A percentile compares a stretch with the other conserved stretches of the same genome.
Conservation (phyloP, 345 rosid genomes). For the Dimocarpus longan region DNA sequence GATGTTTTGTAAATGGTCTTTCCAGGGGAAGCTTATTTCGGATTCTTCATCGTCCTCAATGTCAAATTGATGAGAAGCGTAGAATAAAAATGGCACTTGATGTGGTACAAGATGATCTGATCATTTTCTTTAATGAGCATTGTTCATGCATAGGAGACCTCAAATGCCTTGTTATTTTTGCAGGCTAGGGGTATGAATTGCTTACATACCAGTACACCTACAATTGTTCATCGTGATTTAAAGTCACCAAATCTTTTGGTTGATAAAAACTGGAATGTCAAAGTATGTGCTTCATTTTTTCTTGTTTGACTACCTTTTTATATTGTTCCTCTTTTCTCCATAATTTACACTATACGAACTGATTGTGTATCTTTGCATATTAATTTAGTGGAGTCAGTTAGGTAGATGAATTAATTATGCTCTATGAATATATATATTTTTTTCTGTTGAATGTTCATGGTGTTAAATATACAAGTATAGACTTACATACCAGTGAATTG, state of each 20-base stretch:
- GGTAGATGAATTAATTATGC: not conserved
- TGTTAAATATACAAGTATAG: not conserved
- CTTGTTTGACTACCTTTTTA: not conserved
- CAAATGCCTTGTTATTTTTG: conserved; percentile 23
- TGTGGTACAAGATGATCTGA: conserved; percentile 62
- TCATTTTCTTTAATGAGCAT: conserved; percentile 9
- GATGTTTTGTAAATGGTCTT: conserved; percentile 26
- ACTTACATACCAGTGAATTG: not conserved
- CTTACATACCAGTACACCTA: conserved; percentile 91
- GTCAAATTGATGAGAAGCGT: conserved; percentile 88
- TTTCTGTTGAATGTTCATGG: not conserved
- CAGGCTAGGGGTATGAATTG: conserved; percentile 99
- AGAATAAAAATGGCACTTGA: conserved; percentile 99
- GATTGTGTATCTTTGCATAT: not conserved
- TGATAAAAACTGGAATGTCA: conserved; percentile 98
- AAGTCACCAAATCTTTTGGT: conserved; percentile 98
- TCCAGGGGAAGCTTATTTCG: conserved; percentile 94
- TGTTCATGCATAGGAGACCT: conserved; percentile 9
- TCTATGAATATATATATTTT: not conserved
- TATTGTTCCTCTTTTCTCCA: conserved; percentile 8
- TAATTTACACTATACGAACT: not conserved
- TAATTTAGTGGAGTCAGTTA: not conserved
- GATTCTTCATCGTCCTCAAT: conserved; percentile 90
- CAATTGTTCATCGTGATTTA: conserved; percentile 97
- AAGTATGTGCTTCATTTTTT: conserved; percentile 45